Evolutionary conservation across 2,329 filamentous ascomycete genomes (phyloP).

Genomic region (Monosporascus sp.): DNA sequence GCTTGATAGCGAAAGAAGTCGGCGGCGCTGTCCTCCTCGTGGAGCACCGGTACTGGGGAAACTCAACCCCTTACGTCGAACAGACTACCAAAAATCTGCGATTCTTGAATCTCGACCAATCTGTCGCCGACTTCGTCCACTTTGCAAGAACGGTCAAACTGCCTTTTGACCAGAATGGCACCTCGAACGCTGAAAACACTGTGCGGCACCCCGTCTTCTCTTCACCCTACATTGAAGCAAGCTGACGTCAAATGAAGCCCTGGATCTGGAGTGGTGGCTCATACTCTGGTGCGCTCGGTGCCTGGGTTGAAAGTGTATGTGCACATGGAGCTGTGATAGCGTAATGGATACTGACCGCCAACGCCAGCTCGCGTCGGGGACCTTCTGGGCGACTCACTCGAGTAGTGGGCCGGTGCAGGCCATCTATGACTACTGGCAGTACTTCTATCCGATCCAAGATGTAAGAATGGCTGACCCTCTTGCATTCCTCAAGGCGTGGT

Average conservation of each 20-base stretch:
- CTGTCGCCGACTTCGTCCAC: slow-evolving; percentile 46
- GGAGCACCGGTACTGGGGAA: slow-evolving; percentile 56
- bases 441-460: slow-evolving; percentile 51
- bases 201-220: slow-evolving; percentile 15
- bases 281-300: slow-evolving; percentile 50
- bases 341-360: slow-evolving; percentile 3
- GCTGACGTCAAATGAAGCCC: slow-evolving; percentile 27
- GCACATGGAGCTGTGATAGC: neutral
- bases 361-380: slow-evolving; percentile 38
- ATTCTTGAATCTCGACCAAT: slow-evolving; percentile 47
- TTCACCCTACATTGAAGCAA: accelerated
- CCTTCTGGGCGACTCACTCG: slow-evolving; percentile 56
- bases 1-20: slow-evolving; percentile 45
- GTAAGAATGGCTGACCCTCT: neutral
- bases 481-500: neutral
- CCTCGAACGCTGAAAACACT: slow-evolving; percentile 43
- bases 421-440: slow-evolving; percentile 53
- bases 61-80: slow-evolving; percentile 45
- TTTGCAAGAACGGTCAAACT: slow-evolving; percentile 48
- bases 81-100: slow-evolving; percentile 48
- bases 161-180: slow-evolving; percentile 43
- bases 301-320: slow-evolving; percentile 43
- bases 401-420: slow-evolving; percentile 51
- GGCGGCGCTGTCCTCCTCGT: slow-evolving; percentile 48
- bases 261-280: slow-evolving; percentile 53